Conservation (phyloP, 495 filamentous ascomycete species). For the Xylona heveae region DNA sequence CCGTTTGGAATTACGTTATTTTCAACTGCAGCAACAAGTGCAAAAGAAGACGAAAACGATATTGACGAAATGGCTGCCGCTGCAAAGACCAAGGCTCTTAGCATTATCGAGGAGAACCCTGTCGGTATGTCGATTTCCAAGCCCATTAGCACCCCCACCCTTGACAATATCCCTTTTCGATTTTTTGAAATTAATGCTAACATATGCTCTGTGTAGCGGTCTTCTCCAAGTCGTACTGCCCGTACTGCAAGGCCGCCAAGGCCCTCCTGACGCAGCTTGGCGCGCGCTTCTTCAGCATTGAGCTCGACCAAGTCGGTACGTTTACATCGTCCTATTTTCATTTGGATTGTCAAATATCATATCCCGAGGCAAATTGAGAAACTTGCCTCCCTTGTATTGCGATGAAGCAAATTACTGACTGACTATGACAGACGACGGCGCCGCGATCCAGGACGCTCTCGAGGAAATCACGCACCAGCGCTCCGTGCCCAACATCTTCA, state of each 20-base stretch:
- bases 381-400: no score
- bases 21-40: no score
- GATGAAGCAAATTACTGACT: neutral
- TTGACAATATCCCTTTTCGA: neutral
- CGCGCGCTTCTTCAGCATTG: slow-evolving; percentile 38
- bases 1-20: no score
- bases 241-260: slow-evolving; percentile 79
- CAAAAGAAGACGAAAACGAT: no score
- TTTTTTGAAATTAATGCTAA: neutral
- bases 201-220: slow-evolving; percentile 32
- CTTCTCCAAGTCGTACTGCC: slow-evolving; percentile 93
- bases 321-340: neutral
- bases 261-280: slow-evolving; percentile 38
- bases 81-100: slow-evolving; percentile 68
- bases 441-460: slow-evolving; percentile 67
- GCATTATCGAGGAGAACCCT: slow-evolving; percentile 75
- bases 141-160: neutral
- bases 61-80: no score
- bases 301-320: neutral
- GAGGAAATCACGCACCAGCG: slow-evolving; percentile 57
- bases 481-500: slow-evolving; percentile 92
- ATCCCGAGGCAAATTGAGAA: slow-evolving; percentile 3
- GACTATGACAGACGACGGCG: slow-evolving; percentile 41
- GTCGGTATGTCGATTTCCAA: slow-evolving; percentile 71
- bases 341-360: slow-evolving; percentile 8